A percentile compares a stretch with the other conserved stretches of the same genome.
Evolutionary conservation across 371 early-diverging fungal species (phyloP).

Genomic region (Syncephalastrum sp.): DNA sequence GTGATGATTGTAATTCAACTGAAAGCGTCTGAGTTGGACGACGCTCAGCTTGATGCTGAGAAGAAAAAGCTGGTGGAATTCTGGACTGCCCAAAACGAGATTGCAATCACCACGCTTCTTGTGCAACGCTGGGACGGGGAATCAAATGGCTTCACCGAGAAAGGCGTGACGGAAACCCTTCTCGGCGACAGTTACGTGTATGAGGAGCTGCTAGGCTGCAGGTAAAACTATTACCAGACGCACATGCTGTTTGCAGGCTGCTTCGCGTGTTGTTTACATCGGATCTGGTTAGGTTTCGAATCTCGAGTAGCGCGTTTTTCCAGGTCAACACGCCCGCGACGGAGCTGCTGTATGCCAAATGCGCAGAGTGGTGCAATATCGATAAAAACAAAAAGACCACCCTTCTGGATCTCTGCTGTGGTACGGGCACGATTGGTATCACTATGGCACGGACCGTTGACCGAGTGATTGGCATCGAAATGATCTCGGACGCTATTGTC

Average conservation of each 20-base stretch:
- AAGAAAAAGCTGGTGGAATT: constrained; percentile 32
- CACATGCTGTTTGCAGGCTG: background rate
- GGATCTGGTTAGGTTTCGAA: constrained; percentile 50
- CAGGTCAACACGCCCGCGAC: constrained; percentile 79
- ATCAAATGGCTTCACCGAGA: constrained; percentile 60
- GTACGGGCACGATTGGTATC: constrained; percentile 88
- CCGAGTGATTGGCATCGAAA: constrained; percentile 77
- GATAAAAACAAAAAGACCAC: constrained; percentile 38
- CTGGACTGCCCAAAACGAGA: constrained; percentile 20
- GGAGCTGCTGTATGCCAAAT: constrained; percentile 61
- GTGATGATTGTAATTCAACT: constrained; percentile 69
- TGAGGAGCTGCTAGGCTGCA: constrained; percentile 65
- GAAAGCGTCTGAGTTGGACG: constrained; percentile 43
- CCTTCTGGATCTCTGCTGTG: constrained; percentile 84
- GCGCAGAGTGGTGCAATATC: constrained; percentile 45
- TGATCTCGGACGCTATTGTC: constrained; percentile 68
- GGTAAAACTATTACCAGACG: constrained; percentile 11
- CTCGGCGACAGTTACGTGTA: constrained; percentile 60
- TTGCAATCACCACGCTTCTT: constrained; percentile 54
- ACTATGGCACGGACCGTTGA: constrained; percentile 69
- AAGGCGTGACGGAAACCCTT: constrained; percentile 45
- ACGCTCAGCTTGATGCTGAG: constrained; percentile 40
- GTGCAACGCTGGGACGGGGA: constrained; percentile 55
- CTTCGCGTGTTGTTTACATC: background rate
- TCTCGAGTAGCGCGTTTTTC: constrained; percentile 80